A percentile compares a stretch with the other conserved stretches of the same genome.
Conservation (phyloP, 73 alveolate genomes). For the Breviolum minutum region DNA sequence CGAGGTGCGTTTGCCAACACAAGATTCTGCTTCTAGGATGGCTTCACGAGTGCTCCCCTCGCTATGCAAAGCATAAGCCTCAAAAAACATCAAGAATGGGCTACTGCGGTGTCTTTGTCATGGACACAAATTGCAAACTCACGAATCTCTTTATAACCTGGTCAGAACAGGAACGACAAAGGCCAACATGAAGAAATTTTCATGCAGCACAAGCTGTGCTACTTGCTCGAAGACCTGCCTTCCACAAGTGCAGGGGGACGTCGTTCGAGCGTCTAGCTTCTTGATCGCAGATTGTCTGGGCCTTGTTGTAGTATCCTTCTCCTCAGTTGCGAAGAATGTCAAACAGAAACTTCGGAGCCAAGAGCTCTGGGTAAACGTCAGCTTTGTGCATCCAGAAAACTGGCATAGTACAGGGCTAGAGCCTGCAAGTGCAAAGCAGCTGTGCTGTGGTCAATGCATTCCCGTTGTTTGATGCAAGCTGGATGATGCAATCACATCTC, state of each 20-base stretch:
- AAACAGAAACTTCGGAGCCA: not conserved
- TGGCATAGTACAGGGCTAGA: constrained; percentile 75
- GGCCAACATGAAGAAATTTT: not conserved
- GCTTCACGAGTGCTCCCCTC: constrained; percentile 93
- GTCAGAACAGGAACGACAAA: not conserved
- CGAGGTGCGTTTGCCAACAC: constrained; percentile 47
- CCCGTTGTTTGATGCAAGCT: too few species aligned
- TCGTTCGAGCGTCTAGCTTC: constrained; percentile 68
- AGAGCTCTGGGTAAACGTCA: too few species aligned
- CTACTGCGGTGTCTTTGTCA: not conserved
- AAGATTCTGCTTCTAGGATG: constrained; percentile 39
- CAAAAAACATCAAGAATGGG: not conserved
- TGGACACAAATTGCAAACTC: not conserved
- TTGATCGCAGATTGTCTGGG: constrained; percentile 61
- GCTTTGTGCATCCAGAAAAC: not conserved
- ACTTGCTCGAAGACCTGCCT: not conserved
- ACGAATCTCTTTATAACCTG: not conserved
- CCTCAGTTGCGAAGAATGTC: constrained; percentile 12
- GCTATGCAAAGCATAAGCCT: constrained; percentile 83
- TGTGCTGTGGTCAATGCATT: not conserved
- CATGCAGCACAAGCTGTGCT: not conserved
- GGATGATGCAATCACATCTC: too few species aligned
- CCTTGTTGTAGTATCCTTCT: constrained; percentile 85
- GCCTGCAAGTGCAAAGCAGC: not conserved
- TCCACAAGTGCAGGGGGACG: constrained; percentile 79